These are phyloP conservation scores for Avicennia marina DNA, from an alignment of 257 asterid species.

Conservation along the genomic window DNA sequence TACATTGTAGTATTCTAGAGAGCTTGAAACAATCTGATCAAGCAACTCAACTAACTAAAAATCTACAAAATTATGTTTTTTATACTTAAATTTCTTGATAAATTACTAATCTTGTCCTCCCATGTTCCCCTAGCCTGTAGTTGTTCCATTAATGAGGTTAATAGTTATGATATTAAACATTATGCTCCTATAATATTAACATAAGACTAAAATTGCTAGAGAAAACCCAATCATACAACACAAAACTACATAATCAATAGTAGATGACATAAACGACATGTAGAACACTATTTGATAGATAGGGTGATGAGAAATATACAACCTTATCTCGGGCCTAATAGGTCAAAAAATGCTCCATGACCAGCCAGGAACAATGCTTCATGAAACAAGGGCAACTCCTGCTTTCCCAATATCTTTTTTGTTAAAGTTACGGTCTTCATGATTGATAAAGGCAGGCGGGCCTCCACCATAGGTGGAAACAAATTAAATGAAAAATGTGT, in stretches of 20 bases:
- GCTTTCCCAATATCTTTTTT: constrained; percentile 30
- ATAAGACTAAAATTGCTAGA: constrained; percentile 26
- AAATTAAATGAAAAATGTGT: no score
- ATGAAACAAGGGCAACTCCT: constrained; percentile 33
- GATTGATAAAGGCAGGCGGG: constrained; percentile 29
- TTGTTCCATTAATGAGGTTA: constrained; percentile 23
- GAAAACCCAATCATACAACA: constrained; percentile 34
- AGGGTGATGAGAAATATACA: constrained; percentile 29
- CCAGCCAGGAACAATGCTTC: constrained; percentile 29
- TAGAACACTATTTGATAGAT: constrained; percentile 27
- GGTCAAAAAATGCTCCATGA: constrained; percentile 26
- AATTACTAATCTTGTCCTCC: constrained; percentile 29
- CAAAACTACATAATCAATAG: constrained; percentile 25
- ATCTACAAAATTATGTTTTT: no score
- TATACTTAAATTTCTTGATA: no score
- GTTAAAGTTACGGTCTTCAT: constrained; percentile 27
- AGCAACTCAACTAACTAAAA: no score
- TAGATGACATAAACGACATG: constrained; percentile 32
- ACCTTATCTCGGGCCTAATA: constrained; percentile 32
- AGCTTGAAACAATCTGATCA: no score
- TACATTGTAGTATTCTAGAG: constrained; percentile 43
- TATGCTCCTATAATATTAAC: constrained; percentile 27
- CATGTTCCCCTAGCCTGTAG: constrained; percentile 34
- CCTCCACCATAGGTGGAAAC: constrained; percentile 31
- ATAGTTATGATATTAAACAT: constrained; percentile 23